These are phyloP conservation scores for Plenodomus lindquistii DNA, from an alignment of 2,329 filamentous ascomycete genomes.

Conservation along the genomic window DNA sequence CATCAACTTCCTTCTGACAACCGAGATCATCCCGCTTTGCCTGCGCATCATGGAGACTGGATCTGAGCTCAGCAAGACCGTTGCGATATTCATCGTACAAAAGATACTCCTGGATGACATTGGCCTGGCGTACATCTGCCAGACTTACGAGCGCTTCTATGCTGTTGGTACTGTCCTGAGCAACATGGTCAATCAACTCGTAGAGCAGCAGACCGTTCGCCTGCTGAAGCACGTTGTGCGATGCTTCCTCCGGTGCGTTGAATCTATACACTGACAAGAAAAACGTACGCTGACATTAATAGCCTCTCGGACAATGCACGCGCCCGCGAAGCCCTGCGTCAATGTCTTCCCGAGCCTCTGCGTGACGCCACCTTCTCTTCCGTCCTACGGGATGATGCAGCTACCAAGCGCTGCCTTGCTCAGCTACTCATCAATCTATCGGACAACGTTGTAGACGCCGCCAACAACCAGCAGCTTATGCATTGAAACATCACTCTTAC, in stretches of 20 bases:
- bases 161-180: slow-evolving; percentile 95
- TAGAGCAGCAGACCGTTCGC: slow-evolving; percentile 95
- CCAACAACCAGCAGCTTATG: slow-evolving; percentile 43
- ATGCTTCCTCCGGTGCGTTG: slow-evolving; percentile 85
- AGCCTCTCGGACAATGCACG: slow-evolving; percentile 95
- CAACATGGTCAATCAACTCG: slow-evolving; percentile 98
- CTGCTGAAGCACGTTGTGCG: slow-evolving; percentile 96
- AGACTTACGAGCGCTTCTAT: slow-evolving; percentile 98
- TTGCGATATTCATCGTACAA: slow-evolving; percentile 99
- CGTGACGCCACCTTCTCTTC: slow-evolving; percentile 96
- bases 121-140: slow-evolving; percentile 96
- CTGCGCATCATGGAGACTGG: slow-evolving; percentile 99
- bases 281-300: slow-evolving; percentile 16
- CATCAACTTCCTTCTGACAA: slow-evolving; percentile 97
- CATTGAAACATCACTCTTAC: slow-evolving; percentile 22
- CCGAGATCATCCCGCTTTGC: slow-evolving; percentile 96
- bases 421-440: slow-evolving; percentile 96
- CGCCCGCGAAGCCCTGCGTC: slow-evolving; percentile 88
- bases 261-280: background rate
- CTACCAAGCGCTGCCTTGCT: slow-evolving; percentile 96
- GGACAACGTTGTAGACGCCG: slow-evolving; percentile 72
- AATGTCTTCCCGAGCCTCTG: slow-evolving; percentile 98
- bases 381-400: slow-evolving; percentile 93
- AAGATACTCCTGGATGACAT: slow-evolving; percentile 98
- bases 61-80: slow-evolving; percentile 96